These are phyloP conservation scores for Boletus subcaerulescens DNA, from an alignment of 768 basidiomycete species.

Conservation along the genomic window DNA sequence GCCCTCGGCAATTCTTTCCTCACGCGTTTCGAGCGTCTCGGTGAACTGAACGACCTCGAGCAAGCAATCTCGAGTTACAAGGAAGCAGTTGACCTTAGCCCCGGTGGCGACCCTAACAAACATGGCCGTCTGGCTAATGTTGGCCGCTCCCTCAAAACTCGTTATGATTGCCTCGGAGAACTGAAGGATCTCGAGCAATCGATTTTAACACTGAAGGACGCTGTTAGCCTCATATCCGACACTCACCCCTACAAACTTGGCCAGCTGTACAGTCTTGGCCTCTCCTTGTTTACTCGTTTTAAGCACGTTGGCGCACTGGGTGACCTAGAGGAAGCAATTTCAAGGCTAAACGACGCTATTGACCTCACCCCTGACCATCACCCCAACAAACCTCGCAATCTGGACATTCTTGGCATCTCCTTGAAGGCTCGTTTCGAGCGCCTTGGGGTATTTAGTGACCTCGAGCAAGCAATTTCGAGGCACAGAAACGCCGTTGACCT, in stretches of 20 bases:
- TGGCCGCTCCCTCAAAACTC: not conserved
- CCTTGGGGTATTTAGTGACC: not conserved
- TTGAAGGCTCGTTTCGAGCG: not conserved
- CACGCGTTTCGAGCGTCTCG: not conserved
- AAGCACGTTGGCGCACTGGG: not conserved
- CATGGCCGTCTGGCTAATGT: not conserved
- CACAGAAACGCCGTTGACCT: too few species aligned
- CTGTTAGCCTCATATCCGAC: not conserved
- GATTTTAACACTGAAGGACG: not conserved
- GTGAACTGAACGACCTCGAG: not conserved
- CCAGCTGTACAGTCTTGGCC: not conserved
- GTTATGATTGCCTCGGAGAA: not conserved
- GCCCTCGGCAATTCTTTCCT: not conserved
- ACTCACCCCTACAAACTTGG: not conserved
- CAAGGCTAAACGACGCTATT: too few species aligned
- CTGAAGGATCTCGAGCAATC: not conserved
- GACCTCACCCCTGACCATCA: too few species aligned
- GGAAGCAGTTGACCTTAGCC: not conserved
- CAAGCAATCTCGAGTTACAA: not conserved
- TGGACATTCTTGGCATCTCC: too few species aligned
- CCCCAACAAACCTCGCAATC: too few species aligned
- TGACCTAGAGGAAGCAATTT: not conserved
- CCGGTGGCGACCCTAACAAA: not conserved
- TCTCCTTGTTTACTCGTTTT: not conserved
- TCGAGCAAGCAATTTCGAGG: conserved; percentile 1